Evolutionary conservation across 2,329 filamentous ascomycete genomes (phyloP), one percentile per base, ranked within the genome.

Genomic region (Verticillium klebahnii): DNA sequence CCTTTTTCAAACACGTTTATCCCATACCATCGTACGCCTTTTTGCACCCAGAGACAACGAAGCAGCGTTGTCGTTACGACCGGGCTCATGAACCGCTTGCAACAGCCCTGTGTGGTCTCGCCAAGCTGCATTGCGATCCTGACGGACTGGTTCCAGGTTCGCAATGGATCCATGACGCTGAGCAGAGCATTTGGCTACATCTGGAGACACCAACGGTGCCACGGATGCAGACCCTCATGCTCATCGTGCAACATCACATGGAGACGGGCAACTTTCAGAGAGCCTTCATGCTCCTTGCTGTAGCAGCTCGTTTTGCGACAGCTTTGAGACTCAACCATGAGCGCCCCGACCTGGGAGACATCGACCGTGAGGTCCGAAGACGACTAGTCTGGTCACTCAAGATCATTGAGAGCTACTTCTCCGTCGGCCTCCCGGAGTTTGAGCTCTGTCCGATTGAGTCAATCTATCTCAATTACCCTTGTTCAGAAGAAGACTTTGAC

Each of bases 361-460:
- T 79, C 3, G 74, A 74, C 2, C 77, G 78, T 58, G 78, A 80
- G 64, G 77, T 77, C 11, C 73, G 78, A 1, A 67, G 78, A 37
- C 70, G 78, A 11, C 69, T 80, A 29, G 76, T 80, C 70, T 80
- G 78, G 78, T 74, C 76, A 2, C 68, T 80, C 12, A 80, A 77
- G 67, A 75, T 77, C 60, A 72, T 79, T 29, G 78, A 80, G 61
- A 72, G 73, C 7, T 74, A 74, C 50, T 75, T 80, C 45, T 77
- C 77, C 0, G 74, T 75, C 25, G 78, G 78, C 2, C 73, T 80
- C 52, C 74, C 75, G 3, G 78, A 80, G 63, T 80, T 78, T 63
- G 73, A 78, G n/a, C 71, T 80, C 8, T 80, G 77, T 70, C 72
- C 73, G 2, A 71, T 73, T 15, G 77, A 79, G 34, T 71, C 69